A percentile compares a stretch with the other conserved stretches of the same genome.
These are phyloP conservation scores for Apophysomyces trapeziformis DNA, from an alignment of 371 early-diverging fungal genomes.

Conservation along the genomic window DNA sequence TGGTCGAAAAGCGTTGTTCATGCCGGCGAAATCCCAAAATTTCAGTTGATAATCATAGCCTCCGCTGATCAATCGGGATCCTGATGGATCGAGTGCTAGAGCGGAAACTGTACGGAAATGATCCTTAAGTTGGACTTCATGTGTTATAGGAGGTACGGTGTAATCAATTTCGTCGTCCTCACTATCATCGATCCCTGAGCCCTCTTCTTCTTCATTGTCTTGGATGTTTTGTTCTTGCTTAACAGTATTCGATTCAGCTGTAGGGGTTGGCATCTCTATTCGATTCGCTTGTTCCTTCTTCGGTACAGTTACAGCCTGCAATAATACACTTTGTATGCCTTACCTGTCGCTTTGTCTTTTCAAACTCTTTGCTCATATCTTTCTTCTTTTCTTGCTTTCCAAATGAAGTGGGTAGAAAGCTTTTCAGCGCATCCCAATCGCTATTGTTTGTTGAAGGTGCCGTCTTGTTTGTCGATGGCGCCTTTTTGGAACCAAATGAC, in stretches of 20 bases:
- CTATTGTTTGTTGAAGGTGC: constrained; percentile 21
- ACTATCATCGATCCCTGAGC: constrained; percentile 32
- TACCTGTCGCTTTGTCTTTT: constrained; percentile 53
- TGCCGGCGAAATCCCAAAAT: constrained; percentile 93
- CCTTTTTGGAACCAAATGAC: constrained; percentile 50
- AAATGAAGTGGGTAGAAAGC: constrained; percentile 65
- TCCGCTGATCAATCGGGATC: constrained; percentile 80
- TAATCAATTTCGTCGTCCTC: constrained; percentile 25
- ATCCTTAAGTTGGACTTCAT: constrained; percentile 69
- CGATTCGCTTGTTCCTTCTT: neutral
- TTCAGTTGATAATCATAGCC: constrained; percentile 82
- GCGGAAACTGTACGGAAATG: constrained; percentile 80
- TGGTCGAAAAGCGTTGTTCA: constrained; percentile 79
- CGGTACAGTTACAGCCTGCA: neutral
- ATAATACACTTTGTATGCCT: neutral
- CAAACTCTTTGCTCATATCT: constrained; percentile 34
- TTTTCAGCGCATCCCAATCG: constrained; percentile 54
- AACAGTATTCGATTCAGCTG: constrained; percentile 8
- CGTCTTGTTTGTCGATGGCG: constrained; percentile 16
- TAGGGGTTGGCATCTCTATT: neutral
- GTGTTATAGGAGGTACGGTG: constrained; percentile 66
- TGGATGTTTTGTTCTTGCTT: constrained; percentile 30
- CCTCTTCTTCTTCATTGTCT: constrained; percentile 31
- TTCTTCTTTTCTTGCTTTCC: constrained; percentile 55
- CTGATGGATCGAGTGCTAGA: constrained; percentile 83